phyloP scores from a whole-genome alignment of 768 basidiomycete species.

The Hygrocybe coccinea region DNA sequence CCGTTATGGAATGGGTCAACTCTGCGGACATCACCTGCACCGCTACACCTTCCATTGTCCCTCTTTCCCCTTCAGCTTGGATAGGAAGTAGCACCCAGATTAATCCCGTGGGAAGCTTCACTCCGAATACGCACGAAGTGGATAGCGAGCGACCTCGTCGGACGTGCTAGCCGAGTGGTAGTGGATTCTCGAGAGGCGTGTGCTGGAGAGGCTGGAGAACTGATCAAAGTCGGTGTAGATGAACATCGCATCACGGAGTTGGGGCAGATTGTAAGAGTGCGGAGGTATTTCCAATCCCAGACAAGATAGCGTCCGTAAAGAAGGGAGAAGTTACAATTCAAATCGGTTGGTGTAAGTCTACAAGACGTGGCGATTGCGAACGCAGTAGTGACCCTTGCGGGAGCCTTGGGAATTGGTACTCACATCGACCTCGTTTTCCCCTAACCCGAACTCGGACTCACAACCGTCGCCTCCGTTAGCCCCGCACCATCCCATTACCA shows the following conservation, averaged over 20 bases:
- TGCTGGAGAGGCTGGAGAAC: too few relatives aligned
- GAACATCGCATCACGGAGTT: constrained; percentile 54
- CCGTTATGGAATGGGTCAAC: constrained; percentile 32
- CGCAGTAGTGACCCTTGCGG: constrained; percentile 60
- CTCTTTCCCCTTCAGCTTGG: too few relatives aligned
- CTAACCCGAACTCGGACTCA: too few relatives aligned
- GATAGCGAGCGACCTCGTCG: constrained; percentile 52
- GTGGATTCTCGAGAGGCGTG: too few relatives aligned
- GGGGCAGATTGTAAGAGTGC: constrained; percentile 51
- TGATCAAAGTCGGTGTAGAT: constrained; percentile 51
- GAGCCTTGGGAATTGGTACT: constrained; percentile 49
- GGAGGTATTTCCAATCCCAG: too few relatives aligned
- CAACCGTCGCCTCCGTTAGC: too few relatives aligned
- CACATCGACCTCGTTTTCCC: too few relatives aligned
- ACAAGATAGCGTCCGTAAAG: constrained; percentile 9
- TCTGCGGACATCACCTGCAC: constrained; percentile 60
- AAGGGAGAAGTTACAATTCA: constrained; percentile 67
- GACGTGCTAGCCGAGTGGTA: constrained; percentile 42
- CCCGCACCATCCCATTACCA: too few relatives aligned
- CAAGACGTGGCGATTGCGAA: constrained; percentile 82
- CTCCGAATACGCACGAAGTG: constrained; percentile 74
- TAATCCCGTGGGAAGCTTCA: constrained; percentile 79
- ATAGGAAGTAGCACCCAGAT: constrained; percentile 62
- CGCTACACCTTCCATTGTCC: too few relatives aligned
- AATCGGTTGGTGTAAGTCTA: constrained; percentile 82